phyloP scores from a whole-genome alignment of 2,329 filamentous ascomycete species.

The Fusarium neocosmosporiellum region DNA sequence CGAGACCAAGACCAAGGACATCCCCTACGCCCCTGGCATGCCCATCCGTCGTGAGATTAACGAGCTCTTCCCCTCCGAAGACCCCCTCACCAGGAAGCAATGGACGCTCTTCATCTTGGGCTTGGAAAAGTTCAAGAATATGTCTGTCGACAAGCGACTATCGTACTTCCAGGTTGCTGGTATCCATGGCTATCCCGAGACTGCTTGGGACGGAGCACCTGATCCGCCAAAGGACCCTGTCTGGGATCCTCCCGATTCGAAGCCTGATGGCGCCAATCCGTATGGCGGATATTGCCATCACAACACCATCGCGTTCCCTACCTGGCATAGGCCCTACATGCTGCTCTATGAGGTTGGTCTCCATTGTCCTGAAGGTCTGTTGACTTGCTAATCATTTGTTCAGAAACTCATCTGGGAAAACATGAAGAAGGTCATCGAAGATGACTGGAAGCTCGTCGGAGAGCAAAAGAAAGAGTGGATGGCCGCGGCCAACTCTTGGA shows the following conservation, averaged over 20 bases:
- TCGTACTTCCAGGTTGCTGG: slow-evolving; percentile 1
- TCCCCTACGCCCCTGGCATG: not conserved
- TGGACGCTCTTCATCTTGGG: slow-evolving; percentile 21
- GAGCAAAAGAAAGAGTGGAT: slow-evolving; percentile 30
- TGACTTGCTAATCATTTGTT: not conserved
- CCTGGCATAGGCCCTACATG: slow-evolving; percentile 76
- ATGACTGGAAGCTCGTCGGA: not conserved
- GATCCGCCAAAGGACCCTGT: not conserved
- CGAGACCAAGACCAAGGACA: not conserved
- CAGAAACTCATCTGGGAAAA: slow-evolving; percentile 18
- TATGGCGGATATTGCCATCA: slow-evolving; percentile 70
- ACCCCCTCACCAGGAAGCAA: not conserved
- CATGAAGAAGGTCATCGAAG: slow-evolving; percentile 12
- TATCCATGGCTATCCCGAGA: not conserved
- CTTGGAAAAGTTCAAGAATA: slow-evolving; percentile 7
- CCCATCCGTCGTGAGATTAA: slow-evolving; percentile 12
- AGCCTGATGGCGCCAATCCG: not conserved
- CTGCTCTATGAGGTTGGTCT: slow-evolving; percentile 65
- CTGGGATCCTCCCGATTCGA: not conserved
- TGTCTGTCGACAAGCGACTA: not conserved
- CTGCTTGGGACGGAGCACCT: not conserved
- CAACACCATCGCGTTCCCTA: slow-evolving; percentile 68
- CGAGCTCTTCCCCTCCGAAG: not conserved
- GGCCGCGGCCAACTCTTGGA: slow-evolving; percentile 43
- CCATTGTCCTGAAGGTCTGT: not conserved